A percentile compares a stretch with the other conserved stretches of the same genome.
Evolutionary conservation across 768 basidiomycete genomes (phyloP).

Genomic region (Tricholoma terreum): DNA sequence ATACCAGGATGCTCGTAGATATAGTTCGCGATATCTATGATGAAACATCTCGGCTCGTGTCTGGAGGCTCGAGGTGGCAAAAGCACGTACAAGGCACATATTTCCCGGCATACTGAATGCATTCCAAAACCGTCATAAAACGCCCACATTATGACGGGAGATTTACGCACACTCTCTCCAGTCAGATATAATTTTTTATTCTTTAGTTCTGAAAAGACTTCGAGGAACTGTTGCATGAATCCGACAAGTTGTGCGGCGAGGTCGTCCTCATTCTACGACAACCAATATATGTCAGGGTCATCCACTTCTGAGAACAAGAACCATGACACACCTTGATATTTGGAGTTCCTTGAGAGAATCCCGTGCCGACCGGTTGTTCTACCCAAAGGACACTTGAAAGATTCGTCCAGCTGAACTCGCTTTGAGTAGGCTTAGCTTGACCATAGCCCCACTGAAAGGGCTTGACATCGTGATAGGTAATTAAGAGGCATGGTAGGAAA

Average conservation of each 20-base stretch:
- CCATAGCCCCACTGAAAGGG: slow-evolving; percentile 67
- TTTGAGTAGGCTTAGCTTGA: slow-evolving; percentile 58
- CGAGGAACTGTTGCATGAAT: slow-evolving; percentile 73
- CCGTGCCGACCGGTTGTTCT: slow-evolving; percentile 80
- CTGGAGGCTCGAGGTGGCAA: neutral
- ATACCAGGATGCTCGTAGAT: slow-evolving; percentile 57
- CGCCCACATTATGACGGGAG: neutral
- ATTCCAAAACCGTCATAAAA: slow-evolving; percentile 1
- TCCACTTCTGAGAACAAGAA: neutral
- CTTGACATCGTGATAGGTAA: slow-evolving; percentile 29
- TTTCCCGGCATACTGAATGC: slow-evolving; percentile 61
- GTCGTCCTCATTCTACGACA: slow-evolving; percentile 43
- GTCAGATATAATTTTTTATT: slow-evolving; percentile 66
- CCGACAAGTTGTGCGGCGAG: slow-evolving; percentile 48
- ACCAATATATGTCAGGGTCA: neutral
- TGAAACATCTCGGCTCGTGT: neutral
- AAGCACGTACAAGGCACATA: slow-evolving; percentile 51
- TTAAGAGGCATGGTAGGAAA: neutral
- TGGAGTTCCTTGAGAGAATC: slow-evolving; percentile 69
- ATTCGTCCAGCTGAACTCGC: slow-evolving; percentile 77
- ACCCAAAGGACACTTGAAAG: slow-evolving; percentile 72
- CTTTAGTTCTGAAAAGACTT: slow-evolving; percentile 71
- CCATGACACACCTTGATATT: slow-evolving; percentile 46
- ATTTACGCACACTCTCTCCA: slow-evolving; percentile 69
- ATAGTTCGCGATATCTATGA: slow-evolving; percentile 68